phyloP scores from a whole-genome alignment of 2,329 filamentous ascomycete species.

The Sordariomycetes sp. region DNA sequence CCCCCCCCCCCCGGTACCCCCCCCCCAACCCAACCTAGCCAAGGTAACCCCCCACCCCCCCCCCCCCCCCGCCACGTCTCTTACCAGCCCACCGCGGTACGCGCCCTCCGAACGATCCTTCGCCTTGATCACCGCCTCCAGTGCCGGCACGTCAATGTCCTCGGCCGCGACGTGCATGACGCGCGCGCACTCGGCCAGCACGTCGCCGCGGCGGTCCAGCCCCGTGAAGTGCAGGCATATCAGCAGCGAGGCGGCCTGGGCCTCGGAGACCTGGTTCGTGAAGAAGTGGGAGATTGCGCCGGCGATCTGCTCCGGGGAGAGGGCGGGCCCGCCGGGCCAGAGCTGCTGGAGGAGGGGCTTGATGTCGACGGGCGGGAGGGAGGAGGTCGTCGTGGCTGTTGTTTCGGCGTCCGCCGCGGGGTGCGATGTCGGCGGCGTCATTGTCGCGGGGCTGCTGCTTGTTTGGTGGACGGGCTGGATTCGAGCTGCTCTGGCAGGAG shows the following conservation, averaged over 20 bases:
- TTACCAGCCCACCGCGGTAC: slow-evolving; percentile 74
- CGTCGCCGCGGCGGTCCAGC: slow-evolving; percentile 70
- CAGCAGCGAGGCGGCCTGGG: slow-evolving; percentile 75
- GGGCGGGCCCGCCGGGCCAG: slow-evolving; percentile 44
- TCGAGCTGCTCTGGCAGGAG: neutral
- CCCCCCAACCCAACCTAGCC: too few relatives aligned
- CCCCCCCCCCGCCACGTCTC: too few relatives aligned
- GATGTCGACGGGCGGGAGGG: slow-evolving; percentile 36
- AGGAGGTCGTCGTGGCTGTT: slow-evolving; percentile 11
- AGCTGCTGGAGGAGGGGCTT: slow-evolving; percentile 61
- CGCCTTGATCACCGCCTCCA: slow-evolving; percentile 46
- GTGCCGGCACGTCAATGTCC: slow-evolving; percentile 49
- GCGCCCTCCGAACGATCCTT: slow-evolving; percentile 52
- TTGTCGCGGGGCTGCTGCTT: neutral
- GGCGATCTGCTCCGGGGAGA: slow-evolving; percentile 72
- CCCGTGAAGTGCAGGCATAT: slow-evolving; percentile 88
- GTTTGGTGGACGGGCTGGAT: neutral
- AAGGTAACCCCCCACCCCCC: too few relatives aligned
- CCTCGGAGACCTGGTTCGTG: slow-evolving; percentile 75
- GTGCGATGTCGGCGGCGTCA: neutral
- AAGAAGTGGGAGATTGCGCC: slow-evolving; percentile 86
- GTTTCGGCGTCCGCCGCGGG: neutral
- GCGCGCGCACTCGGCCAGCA: slow-evolving; percentile 72
- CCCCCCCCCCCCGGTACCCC: too few relatives aligned
- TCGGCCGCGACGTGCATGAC: slow-evolving; percentile 75